A percentile compares a stretch with the other conserved stretches of the same genome.
phyloP scores from a whole-genome alignment of 2,329 filamentous ascomycete species.

The Aspergillus alliaceus region DNA sequence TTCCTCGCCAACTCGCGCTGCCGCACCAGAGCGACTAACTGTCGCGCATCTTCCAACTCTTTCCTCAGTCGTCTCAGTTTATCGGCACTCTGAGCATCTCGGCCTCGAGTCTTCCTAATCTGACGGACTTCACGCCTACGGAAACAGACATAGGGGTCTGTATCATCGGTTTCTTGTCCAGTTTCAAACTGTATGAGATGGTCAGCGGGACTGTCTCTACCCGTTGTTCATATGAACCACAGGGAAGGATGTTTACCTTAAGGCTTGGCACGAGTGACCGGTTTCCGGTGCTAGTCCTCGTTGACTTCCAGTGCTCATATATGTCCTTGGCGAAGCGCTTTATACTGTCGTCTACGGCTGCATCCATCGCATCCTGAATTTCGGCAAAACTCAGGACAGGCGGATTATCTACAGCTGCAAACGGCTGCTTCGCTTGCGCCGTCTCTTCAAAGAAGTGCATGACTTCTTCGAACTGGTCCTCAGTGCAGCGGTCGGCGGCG shows the following conservation, averaged over 20 bases:
- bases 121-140: conserved; percentile 90
- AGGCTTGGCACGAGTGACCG: conserved; percentile 72
- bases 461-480: conserved; percentile 89
- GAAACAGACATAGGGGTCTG: conserved; percentile 98
- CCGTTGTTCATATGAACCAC: neutral
- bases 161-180: conserved; percentile 89
- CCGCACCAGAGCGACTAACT: conserved; percentile 74
- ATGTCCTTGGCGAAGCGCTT: conserved; percentile 70
- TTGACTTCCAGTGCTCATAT: conserved; percentile 85
- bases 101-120: conserved; percentile 88
- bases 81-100: conserved; percentile 91
- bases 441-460: conserved; percentile 95
- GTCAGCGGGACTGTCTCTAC: conserved; percentile 15
- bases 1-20: conserved; percentile 78
- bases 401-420: conserved; percentile 84
- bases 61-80: conserved; percentile 88
- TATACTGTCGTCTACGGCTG: conserved; percentile 54
- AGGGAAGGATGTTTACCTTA: conserved; percentile 54
- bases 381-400: conserved; percentile 72
- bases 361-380: conserved; percentile 69
- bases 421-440: conserved; percentile 79
- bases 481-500: conserved; percentile 66
- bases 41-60: conserved; percentile 85
- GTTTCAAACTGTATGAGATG: conserved; percentile 67
- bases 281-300: conserved; percentile 67